Evolutionary conservation across 140 eudicot species (phyloP).

Genomic region (Erigeron philadelphicus): DNA sequence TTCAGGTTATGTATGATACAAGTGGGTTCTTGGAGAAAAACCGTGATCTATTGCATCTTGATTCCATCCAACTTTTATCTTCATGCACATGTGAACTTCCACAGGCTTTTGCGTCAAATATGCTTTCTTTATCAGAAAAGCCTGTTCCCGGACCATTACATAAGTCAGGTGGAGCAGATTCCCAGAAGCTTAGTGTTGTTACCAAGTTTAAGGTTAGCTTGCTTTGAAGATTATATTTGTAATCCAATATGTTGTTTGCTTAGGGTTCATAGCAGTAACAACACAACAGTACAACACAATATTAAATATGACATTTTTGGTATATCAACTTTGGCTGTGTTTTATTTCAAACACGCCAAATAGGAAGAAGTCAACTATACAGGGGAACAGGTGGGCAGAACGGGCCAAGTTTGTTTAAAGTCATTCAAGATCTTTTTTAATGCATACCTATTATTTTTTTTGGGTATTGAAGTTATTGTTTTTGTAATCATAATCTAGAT

Average conservation of each 20-base stretch:
- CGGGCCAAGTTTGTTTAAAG: neutral
- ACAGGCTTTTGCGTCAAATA: conserved; percentile 69
- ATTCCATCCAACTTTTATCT: conserved; percentile 85
- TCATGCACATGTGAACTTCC: conserved; percentile 89
- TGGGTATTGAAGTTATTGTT: neutral
- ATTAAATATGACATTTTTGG: neutral
- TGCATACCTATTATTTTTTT: neutral
- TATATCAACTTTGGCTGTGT: too few relatives aligned
- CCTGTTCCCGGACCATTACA: conserved; percentile 72
- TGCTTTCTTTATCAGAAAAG: conserved; percentile 78
- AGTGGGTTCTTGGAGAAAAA: conserved; percentile 96
- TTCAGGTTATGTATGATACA: conserved; percentile 87
- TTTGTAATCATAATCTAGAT: neutral
- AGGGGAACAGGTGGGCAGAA: neutral
- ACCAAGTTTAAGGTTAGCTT: conserved; percentile 74
- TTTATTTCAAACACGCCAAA: neutral
- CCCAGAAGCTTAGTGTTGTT: conserved; percentile 90
- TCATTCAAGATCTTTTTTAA: neutral
- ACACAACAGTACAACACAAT: neutral
- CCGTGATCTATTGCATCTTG: conserved; percentile 79
- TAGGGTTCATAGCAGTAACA: neutral
- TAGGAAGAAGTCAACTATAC: neutral
- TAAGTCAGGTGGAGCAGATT: conserved; percentile 96
- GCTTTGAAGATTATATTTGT: conserved; percentile 5
- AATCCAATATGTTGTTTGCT: neutral